Percentiles rank a stretch among this genome's conserved stretches.
Evolutionary conservation across 1,284 basidiomycete species (phyloP).

Genomic region (Schizophyllum commune): DNA sequence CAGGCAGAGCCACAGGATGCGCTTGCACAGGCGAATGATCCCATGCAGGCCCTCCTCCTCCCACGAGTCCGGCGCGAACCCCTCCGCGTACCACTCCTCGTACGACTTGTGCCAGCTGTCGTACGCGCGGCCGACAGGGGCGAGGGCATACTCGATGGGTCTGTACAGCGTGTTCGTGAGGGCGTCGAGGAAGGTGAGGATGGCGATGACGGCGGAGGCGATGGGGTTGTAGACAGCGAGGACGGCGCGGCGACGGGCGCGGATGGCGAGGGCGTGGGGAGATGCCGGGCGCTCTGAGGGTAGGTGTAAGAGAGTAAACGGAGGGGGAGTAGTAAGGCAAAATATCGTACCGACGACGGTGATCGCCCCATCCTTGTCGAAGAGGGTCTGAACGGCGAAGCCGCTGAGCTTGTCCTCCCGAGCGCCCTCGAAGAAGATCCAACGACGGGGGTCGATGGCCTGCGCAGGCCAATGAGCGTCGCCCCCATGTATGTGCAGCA

Average conservation of each 20-base stretch:
- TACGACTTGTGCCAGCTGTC: background rate
- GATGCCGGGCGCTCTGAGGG: background rate
- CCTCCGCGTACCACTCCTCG: background rate
- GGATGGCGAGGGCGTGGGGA: background rate
- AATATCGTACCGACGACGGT: background rate
- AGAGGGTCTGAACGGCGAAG: background rate
- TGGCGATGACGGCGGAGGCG: background rate
- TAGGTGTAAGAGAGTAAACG: background rate
- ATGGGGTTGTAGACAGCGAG: background rate
- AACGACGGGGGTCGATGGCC: background rate
- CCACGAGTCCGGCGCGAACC: background rate
- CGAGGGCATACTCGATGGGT: background rate
- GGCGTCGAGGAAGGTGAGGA: background rate
- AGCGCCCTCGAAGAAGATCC: background rate
- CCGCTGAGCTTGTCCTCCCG: background rate
- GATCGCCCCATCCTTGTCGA: background rate
- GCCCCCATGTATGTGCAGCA: background rate
- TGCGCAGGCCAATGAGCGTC: background rate
- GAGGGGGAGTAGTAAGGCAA: background rate
- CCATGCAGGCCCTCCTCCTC: background rate
- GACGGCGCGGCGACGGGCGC: background rate
- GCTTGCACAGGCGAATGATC: background rate
- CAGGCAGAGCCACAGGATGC: background rate
- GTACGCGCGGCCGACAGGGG: background rate
- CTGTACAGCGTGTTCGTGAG: background rate